Evolutionary conservation across 2,329 filamentous ascomycete species (phyloP), one percentile per base, ranked within the genome.

Genomic region (Paraconiothyrium brasiliense): DNA sequence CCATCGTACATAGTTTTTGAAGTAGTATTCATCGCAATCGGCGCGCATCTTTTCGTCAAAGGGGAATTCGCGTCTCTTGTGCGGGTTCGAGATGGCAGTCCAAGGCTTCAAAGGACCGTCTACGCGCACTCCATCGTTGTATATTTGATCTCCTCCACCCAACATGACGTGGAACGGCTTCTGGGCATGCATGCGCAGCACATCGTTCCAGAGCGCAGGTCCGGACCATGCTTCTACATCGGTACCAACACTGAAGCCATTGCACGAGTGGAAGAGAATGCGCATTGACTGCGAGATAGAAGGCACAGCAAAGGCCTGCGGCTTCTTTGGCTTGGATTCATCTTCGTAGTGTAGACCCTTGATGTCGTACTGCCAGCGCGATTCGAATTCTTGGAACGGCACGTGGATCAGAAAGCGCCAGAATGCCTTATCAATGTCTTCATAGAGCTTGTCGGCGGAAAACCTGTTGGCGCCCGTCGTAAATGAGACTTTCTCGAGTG

Each of bases 131-230:
- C 92, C 92, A 59, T 90, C 88, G 67, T 90, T 89, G 79, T 90
- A 90, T 67, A 90, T 89, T 79, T 97, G 94, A 74, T 98, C 94
- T 61, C 94, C 94, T 60, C 94, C 94, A 56, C 94, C 94, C 64
- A 97, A 86, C 89, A 90, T 92, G 67, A 88, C 85, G 71, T 89
- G 86, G 75, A 90, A 88, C 8, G 87, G 87, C 65, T 82, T 83
- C 73, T 85, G 74, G 67, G 82, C 82, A 68, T 90, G 88, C 60
- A 86, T 79, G 49, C 87, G 84, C 59, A 89, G 72, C 35, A 89
- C 88, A 64, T 90, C 87, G 65, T 89, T 87, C 88, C 88, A 90
- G 34, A 90, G 78, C 27, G 83, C 85, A 2, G 85, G 85, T 1
- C 88, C 87, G 39, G 84, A 82, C 87, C 87, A 90, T 11, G 84